A percentile compares a stretch with the other conserved stretches of the same genome.
Conservation (phyloP, 1,284 basidiomycete species). For the Afroboletus lepidellus region DNA sequence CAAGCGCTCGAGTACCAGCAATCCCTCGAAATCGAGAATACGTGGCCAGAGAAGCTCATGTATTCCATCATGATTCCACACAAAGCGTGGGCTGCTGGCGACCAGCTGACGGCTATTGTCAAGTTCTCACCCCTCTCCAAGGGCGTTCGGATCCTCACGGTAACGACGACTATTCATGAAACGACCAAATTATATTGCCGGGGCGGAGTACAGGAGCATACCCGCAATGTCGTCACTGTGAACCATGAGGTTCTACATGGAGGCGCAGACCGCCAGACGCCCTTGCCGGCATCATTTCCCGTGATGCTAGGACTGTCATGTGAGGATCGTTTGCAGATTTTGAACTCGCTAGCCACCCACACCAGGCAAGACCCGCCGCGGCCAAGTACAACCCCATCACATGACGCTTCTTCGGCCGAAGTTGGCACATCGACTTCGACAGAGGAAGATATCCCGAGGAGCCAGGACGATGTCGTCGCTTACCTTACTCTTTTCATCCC, state of each 20-base stretch:
- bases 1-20: constrained; percentile 94
- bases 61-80: constrained; percentile 85
- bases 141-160: constrained; percentile 70
- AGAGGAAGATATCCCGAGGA: constrained; percentile 24
- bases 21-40: constrained; percentile 92
- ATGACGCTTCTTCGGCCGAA: constrained; percentile 9
- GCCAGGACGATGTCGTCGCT: constrained; percentile 47
- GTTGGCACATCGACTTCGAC: constrained; percentile 5
- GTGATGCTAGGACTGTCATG: constrained; percentile 14
- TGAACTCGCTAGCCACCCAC: constrained; percentile 12
- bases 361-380: constrained; percentile 18
- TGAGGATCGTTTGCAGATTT: constrained; percentile 18
- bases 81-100: constrained; percentile 90
- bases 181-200: constrained; percentile 55
- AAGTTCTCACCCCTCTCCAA: constrained; percentile 88
- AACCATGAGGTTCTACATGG: constrained; percentile 75
- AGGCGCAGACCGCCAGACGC: constrained; percentile 43
- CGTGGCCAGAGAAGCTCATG: constrained; percentile 95
- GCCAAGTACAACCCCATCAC: constrained; percentile 17
- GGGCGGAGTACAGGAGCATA: constrained; percentile 58
- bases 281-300: constrained; percentile 20
- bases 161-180: constrained; percentile 76
- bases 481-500: constrained; percentile 49
- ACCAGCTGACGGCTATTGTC: constrained; percentile 75
- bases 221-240: constrained; percentile 56